These are phyloP conservation scores for Cyberlindnera euphorbiiphila DNA, from an alignment of 805 yeast species.

Conservation along the genomic window DNA sequence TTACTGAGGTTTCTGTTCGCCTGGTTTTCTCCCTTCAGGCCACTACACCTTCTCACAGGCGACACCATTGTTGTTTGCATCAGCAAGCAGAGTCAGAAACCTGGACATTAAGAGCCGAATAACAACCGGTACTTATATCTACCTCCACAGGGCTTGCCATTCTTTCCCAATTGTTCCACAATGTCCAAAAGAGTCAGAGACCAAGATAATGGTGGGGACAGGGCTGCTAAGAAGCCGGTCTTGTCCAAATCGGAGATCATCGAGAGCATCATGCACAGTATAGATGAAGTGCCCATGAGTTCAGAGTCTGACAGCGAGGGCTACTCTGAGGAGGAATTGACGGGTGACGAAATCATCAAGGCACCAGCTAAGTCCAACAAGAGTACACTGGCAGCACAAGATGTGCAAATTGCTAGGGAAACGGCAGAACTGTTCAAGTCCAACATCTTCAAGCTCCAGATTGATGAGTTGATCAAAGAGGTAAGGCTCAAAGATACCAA, in stretches of 20 bases:
- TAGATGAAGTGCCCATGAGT: slow-evolving; percentile 7
- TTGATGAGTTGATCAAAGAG: slow-evolving; percentile 85
- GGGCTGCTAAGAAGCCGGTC: slow-evolving; percentile 20
- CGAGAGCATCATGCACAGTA: slow-evolving; percentile 13
- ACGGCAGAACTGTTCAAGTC: slow-evolving; percentile 93
- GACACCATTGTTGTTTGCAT: no score
- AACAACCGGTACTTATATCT: no score
- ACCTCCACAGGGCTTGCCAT: background rate
- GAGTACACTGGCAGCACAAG: slow-evolving; percentile 56
- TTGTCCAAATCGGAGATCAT: slow-evolving; percentile 22
- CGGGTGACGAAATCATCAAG: slow-evolving; percentile 19
- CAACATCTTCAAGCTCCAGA: slow-evolving; percentile 90
- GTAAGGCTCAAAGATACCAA: slow-evolving; percentile 69
- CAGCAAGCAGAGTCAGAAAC: background rate
- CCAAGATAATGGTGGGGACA: slow-evolving; percentile 16
- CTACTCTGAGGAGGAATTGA: slow-evolving; percentile 28
- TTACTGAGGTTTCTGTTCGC: no score
- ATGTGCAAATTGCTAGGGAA: slow-evolving; percentile 87
- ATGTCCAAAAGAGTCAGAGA: slow-evolving; percentile 22
- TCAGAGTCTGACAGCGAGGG: slow-evolving; percentile 14
- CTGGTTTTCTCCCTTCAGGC: no score
- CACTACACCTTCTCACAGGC: no score
- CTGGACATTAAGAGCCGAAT: no score
- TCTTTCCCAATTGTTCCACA: background rate
- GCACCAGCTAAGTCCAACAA: slow-evolving; percentile 24